Percentiles rank a stretch among this genome's conserved stretches.
These are phyloP conservation scores for Pythium myriotylum DNA, from an alignment of 352 stramenopile species.

Conservation along the genomic window DNA sequence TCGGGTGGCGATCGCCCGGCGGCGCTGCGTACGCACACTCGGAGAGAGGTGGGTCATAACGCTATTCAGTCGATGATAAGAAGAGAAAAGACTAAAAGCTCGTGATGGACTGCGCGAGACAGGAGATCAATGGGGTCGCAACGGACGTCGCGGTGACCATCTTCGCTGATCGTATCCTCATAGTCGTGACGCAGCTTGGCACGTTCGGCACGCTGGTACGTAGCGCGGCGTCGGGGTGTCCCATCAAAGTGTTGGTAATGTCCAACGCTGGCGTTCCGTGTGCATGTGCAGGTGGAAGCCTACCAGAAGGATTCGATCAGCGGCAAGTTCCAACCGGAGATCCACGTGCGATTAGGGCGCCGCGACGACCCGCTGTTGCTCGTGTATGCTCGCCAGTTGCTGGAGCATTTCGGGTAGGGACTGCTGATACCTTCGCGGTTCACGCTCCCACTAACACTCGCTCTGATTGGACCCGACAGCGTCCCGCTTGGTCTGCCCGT, in stretches of 20 bases:
- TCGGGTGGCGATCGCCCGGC: background rate
- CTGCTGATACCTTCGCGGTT: too few relatives aligned
- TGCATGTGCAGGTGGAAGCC: constrained; percentile 55
- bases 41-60: constrained; percentile 22
- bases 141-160: constrained; percentile 79
- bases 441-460: too few relatives aligned
- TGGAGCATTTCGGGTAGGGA: constrained; percentile 83
- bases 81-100: background rate
- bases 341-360: constrained; percentile 72
- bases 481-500: constrained; percentile 65
- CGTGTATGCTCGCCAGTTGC: constrained; percentile 81
- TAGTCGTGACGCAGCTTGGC: constrained; percentile 76
- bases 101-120: background rate
- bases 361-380: constrained; percentile 83
- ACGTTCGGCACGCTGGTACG: constrained; percentile 81
- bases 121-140: constrained; percentile 76
- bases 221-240: background rate
- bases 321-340: constrained; percentile 77
- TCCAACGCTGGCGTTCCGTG: background rate
- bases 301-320: constrained; percentile 77
- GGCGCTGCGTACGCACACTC: constrained; percentile 43
- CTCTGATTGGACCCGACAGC: too few relatives aligned
- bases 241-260: too few relatives aligned
- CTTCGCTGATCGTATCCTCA: constrained; percentile 83
- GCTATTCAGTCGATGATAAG: background rate